A percentile compares a stretch with the other conserved stretches of the same genome.
phyloP scores from a whole-genome alignment of 345 rosid species.

The Gossypium herbaceum region DNA sequence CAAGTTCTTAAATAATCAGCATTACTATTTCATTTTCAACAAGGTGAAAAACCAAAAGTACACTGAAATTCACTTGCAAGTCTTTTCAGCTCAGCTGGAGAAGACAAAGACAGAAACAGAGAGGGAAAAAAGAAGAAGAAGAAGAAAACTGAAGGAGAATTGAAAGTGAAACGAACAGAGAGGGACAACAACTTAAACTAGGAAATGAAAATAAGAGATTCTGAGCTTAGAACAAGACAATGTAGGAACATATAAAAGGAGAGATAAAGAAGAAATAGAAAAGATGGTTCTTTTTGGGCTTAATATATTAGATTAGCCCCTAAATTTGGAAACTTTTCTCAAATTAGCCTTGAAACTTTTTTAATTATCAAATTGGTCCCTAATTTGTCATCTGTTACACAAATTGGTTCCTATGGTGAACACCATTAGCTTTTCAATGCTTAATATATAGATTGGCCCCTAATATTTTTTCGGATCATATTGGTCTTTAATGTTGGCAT shows the following conservation, averaged over 20 bases:
- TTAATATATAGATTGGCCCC: too few relatives aligned
- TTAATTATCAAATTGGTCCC: too few relatives aligned
- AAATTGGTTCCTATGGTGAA: too few relatives aligned
- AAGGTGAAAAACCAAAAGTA: conserved; percentile 20
- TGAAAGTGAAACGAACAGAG: conserved; percentile 21
- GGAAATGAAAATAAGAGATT: conserved; percentile 43
- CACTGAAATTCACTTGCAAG: conserved; percentile 14
- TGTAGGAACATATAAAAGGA: conserved; percentile 29
- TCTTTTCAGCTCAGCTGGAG: conserved; percentile 9
- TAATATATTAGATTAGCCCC: too few relatives aligned
- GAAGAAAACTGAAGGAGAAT: conserved; percentile 14
- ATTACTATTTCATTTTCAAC: conserved; percentile 24
- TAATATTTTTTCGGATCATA: too few relatives aligned
- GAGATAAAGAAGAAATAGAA: conserved; percentile 19
- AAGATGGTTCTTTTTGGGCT: conserved; percentile 11
- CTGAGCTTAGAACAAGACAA: conserved; percentile 50
- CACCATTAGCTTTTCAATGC: too few relatives aligned
- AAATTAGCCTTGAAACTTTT: too few relatives aligned
- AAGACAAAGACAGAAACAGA: conserved; percentile 17
- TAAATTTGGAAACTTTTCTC: too few relatives aligned
- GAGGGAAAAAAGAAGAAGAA: not conserved
- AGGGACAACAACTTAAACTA: conserved; percentile 28
- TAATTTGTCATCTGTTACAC: too few relatives aligned
- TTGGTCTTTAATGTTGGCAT: too few relatives aligned
- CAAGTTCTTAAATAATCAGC: conserved; percentile 17